Base-by-base conservation (phyloP, 1,284 basidiomycete species). In the Phaffia rhodozyma region DNA sequence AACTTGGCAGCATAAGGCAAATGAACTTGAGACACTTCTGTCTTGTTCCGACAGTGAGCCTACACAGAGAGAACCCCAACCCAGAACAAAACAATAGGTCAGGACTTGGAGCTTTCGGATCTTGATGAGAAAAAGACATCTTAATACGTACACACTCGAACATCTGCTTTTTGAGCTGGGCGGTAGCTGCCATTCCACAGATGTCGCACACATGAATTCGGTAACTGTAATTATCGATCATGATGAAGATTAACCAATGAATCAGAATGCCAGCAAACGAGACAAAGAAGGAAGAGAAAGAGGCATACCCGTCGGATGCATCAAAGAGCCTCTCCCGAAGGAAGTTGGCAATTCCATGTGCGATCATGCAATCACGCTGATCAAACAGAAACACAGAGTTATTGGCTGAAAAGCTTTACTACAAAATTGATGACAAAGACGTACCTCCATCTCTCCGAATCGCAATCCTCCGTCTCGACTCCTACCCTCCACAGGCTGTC, bases 401-500 rank as follows among this genome's bases (percentile, higher is more conserved):
- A 27, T 53, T 53, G 23, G 32, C 11, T 16, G n/a, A 47, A 58
- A 3, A 48, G 4, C 20, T 7, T n/a, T 47, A 49, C 29, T 29
- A 20, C 18, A 43, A 53, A 50, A 2, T n/a, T 50, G 5, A 18
- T 1, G 21, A 51, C 47, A 29, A 25, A 5, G 2, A 70, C 75
- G 67, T 67, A 78, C 77, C 75, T 99, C 94, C 96, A 99, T 99
- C 82, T 99, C 96, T 81, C 94, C 96, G 82, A 99, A 98, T 71
- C 96, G 91, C 69, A 99, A 78, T 76, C 96, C 96, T 81, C 96
- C 96, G 73, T 97, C 96, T 77, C 96, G 85, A 82, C 87, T 91
- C 77, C 96, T 84, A 84, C 96, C 96, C 75, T 98, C 96, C n/a
- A 98, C 96, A 5, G 94, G 96, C 75, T 99, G 96, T 58, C 96